Base-by-base conservation (phyloP, 148 eudicot species). In the Cornus controversa region DNA sequence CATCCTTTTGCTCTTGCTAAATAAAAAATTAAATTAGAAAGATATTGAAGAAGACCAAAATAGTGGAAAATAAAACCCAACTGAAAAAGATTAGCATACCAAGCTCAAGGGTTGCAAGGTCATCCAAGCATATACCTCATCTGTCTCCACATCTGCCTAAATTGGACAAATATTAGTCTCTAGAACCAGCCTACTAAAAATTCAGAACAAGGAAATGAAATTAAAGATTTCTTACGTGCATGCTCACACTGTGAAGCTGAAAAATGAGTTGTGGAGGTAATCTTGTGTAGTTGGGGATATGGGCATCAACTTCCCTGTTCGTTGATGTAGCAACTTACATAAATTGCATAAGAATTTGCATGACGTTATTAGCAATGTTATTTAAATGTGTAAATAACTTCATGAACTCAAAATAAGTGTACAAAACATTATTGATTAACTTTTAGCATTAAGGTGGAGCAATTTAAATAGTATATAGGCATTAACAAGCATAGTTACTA, bases 91-190 rank as follows among this genome's bases (percentile, higher is more conserved):
- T 28, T 57, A 14, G 53, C 54, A 70, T 84, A 84, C 87, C 28
- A 82, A 74, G 53, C 14, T 84, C 67, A 84, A 23, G 37, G 87
- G 87, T 65, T 84, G 87, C 80, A 84, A 78, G 70, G 87, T 84
- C 86, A 84, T 77, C 45, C 80, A 83, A 66, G 86, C 86, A 84
- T 84, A 84, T 36, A 84, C 86, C 79, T 84, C 86, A 65, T 84
- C 86, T 9, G 86, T 84, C 76, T 84, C 86, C 37, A 75, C 60
- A 66, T 84, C 87, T 60, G 87, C 87, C 87, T 84, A 75, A 60
- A 74, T 63, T 26, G 26, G 50, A 81, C 68, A 63, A 78, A 36
- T 67, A 45, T 42, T 71, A 60, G 67, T 77, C 54, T 64, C 27
- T 28, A 29, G 45, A 77, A 20, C 47, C 42, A 20, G 15, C 37